Percentiles rank a stretch among this genome's conserved stretches.
These are phyloP conservation scores for Paraphoma sp. DNA, from an alignment of 2,329 filamentous ascomycete genomes.

Conservation along the genomic window DNA sequence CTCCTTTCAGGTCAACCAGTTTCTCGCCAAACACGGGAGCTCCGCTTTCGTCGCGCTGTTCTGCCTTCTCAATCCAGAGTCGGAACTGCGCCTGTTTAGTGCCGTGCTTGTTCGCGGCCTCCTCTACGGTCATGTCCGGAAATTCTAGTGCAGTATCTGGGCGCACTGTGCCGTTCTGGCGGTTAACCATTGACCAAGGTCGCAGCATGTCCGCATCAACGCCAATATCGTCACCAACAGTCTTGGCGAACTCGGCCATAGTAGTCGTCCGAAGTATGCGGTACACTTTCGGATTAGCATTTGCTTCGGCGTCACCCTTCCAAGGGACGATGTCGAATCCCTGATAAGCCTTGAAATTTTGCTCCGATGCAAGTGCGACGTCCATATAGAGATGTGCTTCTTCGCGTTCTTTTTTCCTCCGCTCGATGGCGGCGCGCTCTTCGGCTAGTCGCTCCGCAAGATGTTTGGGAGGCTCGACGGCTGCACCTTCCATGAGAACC, in stretches of 20 bases:
- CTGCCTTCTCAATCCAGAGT: conserved; percentile 79
- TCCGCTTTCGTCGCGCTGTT: conserved; percentile 74
- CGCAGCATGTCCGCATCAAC: conserved; percentile 74
- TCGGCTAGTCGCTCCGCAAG: conserved; percentile 81
- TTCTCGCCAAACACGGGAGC: conserved; percentile 74
- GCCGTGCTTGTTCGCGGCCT: conserved; percentile 72
- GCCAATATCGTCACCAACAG: conserved; percentile 73
- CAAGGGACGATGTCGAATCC: conserved; percentile 77
- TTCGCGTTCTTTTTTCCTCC: conserved; percentile 83
- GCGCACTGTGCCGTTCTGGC: conserved; percentile 94
- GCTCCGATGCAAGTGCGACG: conserved; percentile 80
- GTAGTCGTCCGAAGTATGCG: conserved; percentile 77
- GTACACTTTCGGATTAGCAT: conserved; percentile 74
- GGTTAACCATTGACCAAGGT: conserved; percentile 97
- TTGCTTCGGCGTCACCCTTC: conserved; percentile 62
- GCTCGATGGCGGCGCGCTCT: conserved; percentile 78
- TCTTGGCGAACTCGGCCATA: conserved; percentile 74
- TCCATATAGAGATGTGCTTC: conserved; percentile 93
- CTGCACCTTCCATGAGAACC: conserved; percentile 77
- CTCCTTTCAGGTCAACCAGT: conserved; percentile 62
- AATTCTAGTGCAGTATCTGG: conserved; percentile 89
- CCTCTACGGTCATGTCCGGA: conserved; percentile 69
- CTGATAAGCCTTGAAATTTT: conserved; percentile 80
- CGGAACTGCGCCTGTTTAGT: conserved; percentile 74
- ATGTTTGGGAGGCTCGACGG: conserved; percentile 81